Conservation (phyloP, 805 yeast species). For the Jamesozyma rosinii region DNA sequence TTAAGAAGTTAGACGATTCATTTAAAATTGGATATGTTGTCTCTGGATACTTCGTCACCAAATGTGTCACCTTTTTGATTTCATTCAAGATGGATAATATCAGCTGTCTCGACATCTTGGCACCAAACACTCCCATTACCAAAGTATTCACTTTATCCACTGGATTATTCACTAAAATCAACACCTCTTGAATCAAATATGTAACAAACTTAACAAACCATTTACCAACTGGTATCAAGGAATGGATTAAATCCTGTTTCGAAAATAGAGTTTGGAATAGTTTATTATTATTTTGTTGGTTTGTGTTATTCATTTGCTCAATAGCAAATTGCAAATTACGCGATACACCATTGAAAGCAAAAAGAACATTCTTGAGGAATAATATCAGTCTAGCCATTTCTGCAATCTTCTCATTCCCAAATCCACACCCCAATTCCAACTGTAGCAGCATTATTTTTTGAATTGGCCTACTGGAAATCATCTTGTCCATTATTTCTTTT, state of each 20-base stretch:
- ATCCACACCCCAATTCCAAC: constrained; percentile 28
- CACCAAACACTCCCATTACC: constrained; percentile 49
- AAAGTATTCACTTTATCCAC: constrained; percentile 31
- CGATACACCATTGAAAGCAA: constrained; percentile 31
- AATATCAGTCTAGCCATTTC: constrained; percentile 27
- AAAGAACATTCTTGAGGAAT: constrained; percentile 26
- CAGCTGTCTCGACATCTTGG: constrained; percentile 62
- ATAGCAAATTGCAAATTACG: constrained; percentile 32
- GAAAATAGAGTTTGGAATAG: constrained; percentile 42
- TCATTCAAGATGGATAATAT: constrained; percentile 59
- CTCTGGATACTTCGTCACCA: constrained; percentile 47
- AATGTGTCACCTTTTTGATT: constrained; percentile 49
- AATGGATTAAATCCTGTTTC: constrained; percentile 54
- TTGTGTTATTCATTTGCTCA: constrained; percentile 21
- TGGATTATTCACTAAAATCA: constrained; percentile 35
- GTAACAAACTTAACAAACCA: constrained; percentile 81
- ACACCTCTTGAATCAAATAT: constrained; percentile 61
- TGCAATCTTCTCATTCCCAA: constrained; percentile 20
- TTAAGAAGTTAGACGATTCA: constrained; percentile 27
- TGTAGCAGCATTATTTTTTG: constrained; percentile 30
- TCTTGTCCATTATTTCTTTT: constrained; percentile 29
- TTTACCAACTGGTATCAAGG: constrained; percentile 66
- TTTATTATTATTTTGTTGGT: constrained; percentile 30
- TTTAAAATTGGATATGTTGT: constrained; percentile 35
- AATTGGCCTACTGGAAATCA: constrained; percentile 30